These are phyloP conservation scores for Fusarium metavorans DNA, from an alignment of 2,329 filamentous ascomycete species.

Conservation along the genomic window DNA sequence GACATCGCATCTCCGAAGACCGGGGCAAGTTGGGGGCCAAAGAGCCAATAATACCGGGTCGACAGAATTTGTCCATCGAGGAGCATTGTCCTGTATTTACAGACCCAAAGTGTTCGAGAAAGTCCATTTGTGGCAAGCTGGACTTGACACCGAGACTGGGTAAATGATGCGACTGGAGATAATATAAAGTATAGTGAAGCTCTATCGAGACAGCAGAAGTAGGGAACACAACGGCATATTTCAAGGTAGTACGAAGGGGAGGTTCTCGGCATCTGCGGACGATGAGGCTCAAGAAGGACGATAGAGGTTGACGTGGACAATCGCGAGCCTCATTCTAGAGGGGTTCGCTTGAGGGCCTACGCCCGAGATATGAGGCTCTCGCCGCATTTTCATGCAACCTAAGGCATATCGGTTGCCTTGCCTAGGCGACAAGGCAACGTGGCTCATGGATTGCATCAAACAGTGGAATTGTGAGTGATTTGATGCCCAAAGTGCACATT, in stretches of 20 bases:
- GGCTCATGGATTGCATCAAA: neutral
- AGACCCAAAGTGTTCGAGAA: neutral
- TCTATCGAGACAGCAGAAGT: neutral
- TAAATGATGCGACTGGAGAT: neutral
- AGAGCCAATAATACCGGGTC: neutral
- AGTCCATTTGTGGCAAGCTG: neutral
- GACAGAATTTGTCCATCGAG: neutral
- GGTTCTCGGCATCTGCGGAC: neutral
- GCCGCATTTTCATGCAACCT: neutral
- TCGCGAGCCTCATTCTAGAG: neutral
- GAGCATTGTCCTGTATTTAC: conserved; percentile 10
- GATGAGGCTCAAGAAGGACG: neutral
- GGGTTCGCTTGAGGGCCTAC: conserved; percentile 5
- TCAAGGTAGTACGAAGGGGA: conserved; percentile 10
- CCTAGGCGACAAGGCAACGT: neutral
- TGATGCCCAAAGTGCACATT: neutral
- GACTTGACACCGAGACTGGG: neutral
- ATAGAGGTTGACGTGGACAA: neutral
- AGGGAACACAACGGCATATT: conserved; percentile 17
- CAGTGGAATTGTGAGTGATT: neutral
- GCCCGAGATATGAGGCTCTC: conserved; percentile 17
- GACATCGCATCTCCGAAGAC: conserved; percentile 3
- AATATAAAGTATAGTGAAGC: neutral
- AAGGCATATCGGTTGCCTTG: conserved; percentile 26
- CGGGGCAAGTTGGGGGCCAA: conserved; percentile 2